phyloP scores from a whole-genome alignment of 2,329 filamentous ascomycete genomes.

The Fusarium cicatricum region DNA sequence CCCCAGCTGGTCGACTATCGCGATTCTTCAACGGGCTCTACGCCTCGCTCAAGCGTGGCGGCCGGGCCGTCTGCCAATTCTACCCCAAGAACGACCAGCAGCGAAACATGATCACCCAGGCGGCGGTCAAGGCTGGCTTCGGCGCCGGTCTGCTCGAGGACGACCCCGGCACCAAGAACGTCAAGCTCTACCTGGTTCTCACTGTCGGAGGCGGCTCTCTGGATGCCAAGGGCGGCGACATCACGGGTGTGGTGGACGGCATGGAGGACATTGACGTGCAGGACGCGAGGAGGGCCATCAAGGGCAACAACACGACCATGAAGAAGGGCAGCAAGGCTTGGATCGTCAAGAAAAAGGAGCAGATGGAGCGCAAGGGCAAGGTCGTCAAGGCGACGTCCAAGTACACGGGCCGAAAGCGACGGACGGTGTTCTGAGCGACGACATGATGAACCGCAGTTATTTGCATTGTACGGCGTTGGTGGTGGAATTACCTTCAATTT shows the following conservation, averaged over 20 bases:
- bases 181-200: slow-evolving; percentile 94
- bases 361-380: slow-evolving; percentile 95
- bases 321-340: slow-evolving; percentile 87
- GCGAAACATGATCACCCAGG: slow-evolving; percentile 88
- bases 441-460: slow-evolving; percentile 14
- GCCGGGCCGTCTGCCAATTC: slow-evolving; percentile 93
- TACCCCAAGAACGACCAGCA: slow-evolving; percentile 97
- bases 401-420: slow-evolving; percentile 91
- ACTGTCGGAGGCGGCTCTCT: slow-evolving; percentile 76
- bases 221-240: slow-evolving; percentile 72
- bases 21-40: slow-evolving; percentile 96
- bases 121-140: slow-evolving; percentile 93
- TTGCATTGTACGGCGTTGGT: slow-evolving; percentile 46
- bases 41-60: slow-evolving; percentile 81
- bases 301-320: slow-evolving; percentile 58
- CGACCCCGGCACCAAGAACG: slow-evolving; percentile 94
- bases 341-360: slow-evolving; percentile 88
- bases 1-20: slow-evolving; percentile 76
- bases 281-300: slow-evolving; percentile 68
- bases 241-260: slow-evolving; percentile 86
- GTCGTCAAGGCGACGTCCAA: slow-evolving; percentile 91
- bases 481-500: slow-evolving; percentile 25
- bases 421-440: slow-evolving; percentile 71
- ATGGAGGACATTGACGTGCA: slow-evolving; percentile 89
- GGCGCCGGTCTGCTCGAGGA: slow-evolving; percentile 95